Conservation (phyloP, 2,329 filamentous ascomycete genomes). For the Nectriaceae sp. region DNA sequence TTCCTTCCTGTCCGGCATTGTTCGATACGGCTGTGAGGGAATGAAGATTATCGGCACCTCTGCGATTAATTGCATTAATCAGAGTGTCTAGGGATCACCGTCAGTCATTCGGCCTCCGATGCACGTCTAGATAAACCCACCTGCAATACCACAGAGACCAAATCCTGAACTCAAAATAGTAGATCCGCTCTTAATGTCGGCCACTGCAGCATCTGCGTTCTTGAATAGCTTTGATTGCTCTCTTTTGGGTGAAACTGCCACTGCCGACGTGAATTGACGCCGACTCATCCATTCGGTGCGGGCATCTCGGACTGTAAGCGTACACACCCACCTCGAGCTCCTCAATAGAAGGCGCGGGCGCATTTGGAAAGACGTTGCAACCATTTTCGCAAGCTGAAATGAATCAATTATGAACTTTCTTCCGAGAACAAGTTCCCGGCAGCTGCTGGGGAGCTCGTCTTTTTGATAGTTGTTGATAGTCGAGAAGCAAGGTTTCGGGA, state of each 20-base stretch:
- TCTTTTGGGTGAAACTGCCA: conserved; percentile 8
- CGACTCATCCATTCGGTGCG: background rate
- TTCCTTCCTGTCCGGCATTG: conserved; percentile 72
- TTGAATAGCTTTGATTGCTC: conserved; percentile 48
- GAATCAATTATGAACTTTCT: background rate
- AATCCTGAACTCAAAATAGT: conserved; percentile 78
- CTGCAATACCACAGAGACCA: conserved; percentile 77
- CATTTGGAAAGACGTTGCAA: background rate
- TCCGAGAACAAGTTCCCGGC: background rate
- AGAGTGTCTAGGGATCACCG: conserved; percentile 59
- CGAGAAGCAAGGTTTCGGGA: no score
- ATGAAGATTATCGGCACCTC: conserved; percentile 62
- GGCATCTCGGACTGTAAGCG: conserved; percentile 18
- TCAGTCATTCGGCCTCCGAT: background rate
- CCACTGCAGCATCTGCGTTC: conserved; percentile 67
- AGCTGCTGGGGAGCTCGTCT: background rate
- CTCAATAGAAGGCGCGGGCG: conserved; percentile 7
- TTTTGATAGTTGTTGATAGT: background rate
- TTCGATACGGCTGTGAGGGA: conserved; percentile 78
- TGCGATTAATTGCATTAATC: conserved; percentile 65
- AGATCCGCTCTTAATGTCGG: conserved; percentile 69
- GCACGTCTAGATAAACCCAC: conserved; percentile 38
- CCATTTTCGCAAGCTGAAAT: background rate
- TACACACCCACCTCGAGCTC: conserved; percentile 22
- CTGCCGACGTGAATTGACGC: conserved; percentile 23